Percentiles rank a stretch among this genome's conserved stretches.
These are phyloP conservation scores for Elsinoe ampelina DNA, from an alignment of 2,329 filamentous ascomycete genomes.

Conservation along the genomic window DNA sequence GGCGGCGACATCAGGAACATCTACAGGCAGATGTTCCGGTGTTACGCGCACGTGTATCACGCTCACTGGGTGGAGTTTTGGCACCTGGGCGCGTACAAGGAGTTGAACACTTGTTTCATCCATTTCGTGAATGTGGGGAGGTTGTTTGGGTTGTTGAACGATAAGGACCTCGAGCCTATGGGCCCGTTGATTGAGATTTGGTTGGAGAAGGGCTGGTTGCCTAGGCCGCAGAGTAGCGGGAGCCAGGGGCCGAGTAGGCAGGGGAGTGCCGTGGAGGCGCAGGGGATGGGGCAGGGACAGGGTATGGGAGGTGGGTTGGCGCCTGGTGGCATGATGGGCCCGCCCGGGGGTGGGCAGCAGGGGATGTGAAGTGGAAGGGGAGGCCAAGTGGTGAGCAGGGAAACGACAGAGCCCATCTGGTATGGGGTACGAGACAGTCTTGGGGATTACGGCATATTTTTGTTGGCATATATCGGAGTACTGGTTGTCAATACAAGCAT, in stretches of 20 bases:
- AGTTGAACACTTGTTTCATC: slow-evolving; percentile 46
- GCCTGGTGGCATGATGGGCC: background rate
- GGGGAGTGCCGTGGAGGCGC: background rate
- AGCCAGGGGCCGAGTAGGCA: slow-evolving; percentile 13
- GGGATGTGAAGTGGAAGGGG: too few relatives aligned
- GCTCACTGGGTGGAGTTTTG: slow-evolving; percentile 45
- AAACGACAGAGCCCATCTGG: background rate
- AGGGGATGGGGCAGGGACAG: slow-evolving; percentile 4
- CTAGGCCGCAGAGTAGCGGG: slow-evolving; percentile 27
- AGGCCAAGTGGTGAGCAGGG: too few relatives aligned
- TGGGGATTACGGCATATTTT: background rate
- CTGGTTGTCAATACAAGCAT: too few relatives aligned
- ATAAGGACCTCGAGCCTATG: slow-evolving; percentile 91
- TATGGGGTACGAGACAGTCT: background rate
- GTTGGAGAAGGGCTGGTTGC: slow-evolving; percentile 80
- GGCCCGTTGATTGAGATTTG: slow-evolving; percentile 87
- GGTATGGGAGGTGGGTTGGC: background rate
- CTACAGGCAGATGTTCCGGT: slow-evolving; percentile 47
- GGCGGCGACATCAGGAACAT: slow-evolving; percentile 68
- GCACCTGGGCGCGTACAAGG: slow-evolving; percentile 39
- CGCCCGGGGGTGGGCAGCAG: slow-evolving; percentile 4
- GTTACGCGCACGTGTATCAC: slow-evolving; percentile 46
- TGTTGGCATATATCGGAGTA: background rate
- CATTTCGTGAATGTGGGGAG: slow-evolving; percentile 57
- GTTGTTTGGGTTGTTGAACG: slow-evolving; percentile 67